Evolutionary conservation across 306 rosid genomes (phyloP), one percentile per base, ranked within the genome.

Genomic region (Potentilla sterilis): DNA sequence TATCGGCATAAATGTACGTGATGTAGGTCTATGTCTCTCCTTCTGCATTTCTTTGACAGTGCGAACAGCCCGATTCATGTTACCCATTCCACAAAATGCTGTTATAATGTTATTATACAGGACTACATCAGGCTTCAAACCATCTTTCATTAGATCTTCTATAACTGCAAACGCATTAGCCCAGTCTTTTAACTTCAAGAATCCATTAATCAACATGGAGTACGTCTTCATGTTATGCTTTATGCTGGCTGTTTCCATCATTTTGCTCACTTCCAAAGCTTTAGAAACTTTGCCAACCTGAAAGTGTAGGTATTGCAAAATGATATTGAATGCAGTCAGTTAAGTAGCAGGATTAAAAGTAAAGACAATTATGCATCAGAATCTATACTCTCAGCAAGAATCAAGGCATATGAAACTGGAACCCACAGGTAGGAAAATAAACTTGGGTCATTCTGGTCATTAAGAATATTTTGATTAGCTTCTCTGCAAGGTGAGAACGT

Each of bases 51-150:
- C 91, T 87, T 85, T 92, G 80, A 92, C 87, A 51, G 93, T 90
- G 49, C 71, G 38, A 77, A 95, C 63, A 54, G 98, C 97, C 24
- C 97, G 93, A 67, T 95, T 90, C 97, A 92, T 87, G 84, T 92
- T 92, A 66, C 97, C 96, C 97, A 92, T 95, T 66, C 97, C 97
- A 86, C 96, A 95, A 82, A 95, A 89, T 44, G 97, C 98, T 66
- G 75, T 86, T 74, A 95, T 83, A 32, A 95, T 88, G 80, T 92
- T 92, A 82, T 95, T 95, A 79, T 90, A 95, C 28, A 95, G 93
- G 71, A 95, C 89, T 59, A 92, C 86, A 76, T 95, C 98, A 12
- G 97, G 97, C 80, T 87, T 90, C 81, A 95, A 78, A 73, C 97
- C 97, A 81, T 90, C 89, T 73, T 84, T 88, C 51, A 83, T 82